Evolutionary conservation across 2,329 filamentous ascomycete genomes (phyloP).

Genomic region (Cladorrhinum sp.): DNA sequence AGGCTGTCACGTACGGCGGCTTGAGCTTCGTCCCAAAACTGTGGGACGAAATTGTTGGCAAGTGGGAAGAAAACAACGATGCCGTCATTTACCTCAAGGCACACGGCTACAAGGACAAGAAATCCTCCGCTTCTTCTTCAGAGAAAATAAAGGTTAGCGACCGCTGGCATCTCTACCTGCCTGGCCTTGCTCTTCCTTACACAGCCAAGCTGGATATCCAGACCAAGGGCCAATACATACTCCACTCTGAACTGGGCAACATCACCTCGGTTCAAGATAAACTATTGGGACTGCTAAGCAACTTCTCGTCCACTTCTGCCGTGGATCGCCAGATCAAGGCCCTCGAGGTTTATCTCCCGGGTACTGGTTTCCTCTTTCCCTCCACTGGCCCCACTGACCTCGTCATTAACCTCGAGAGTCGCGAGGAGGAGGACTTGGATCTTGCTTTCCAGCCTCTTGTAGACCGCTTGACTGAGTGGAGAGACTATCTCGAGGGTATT

Average conservation of each 20-base stretch:
- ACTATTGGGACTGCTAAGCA: conserved; percentile 11
- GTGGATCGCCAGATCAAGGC: background rate
- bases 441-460: background rate
- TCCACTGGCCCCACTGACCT: background rate
- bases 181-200: conserved; percentile 10
- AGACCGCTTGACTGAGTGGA: conserved; percentile 5
- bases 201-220: background rate
- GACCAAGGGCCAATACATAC: conserved; percentile 7
- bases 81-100: conserved; percentile 2
- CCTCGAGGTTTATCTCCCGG: conserved; percentile 21
- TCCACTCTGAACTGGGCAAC: conserved; percentile 4
- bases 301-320: background rate
- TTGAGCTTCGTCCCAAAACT: conserved; percentile 13
- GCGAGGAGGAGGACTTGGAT: background rate
- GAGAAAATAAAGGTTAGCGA: conserved; percentile 2
- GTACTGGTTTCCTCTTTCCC: conserved; percentile 1
- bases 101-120: background rate
- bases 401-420: background rate
- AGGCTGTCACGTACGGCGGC: conserved; percentile 20
- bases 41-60: conserved; percentile 11
- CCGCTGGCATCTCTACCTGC: conserved; percentile 21
- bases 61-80: background rate
- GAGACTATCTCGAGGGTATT: background rate
- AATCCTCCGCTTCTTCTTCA: background rate
- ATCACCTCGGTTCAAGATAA: background rate